Base-by-base conservation (phyloP, 2,329 filamentous ascomycete species). In the Fusarium tanahbumbuense region DNA sequence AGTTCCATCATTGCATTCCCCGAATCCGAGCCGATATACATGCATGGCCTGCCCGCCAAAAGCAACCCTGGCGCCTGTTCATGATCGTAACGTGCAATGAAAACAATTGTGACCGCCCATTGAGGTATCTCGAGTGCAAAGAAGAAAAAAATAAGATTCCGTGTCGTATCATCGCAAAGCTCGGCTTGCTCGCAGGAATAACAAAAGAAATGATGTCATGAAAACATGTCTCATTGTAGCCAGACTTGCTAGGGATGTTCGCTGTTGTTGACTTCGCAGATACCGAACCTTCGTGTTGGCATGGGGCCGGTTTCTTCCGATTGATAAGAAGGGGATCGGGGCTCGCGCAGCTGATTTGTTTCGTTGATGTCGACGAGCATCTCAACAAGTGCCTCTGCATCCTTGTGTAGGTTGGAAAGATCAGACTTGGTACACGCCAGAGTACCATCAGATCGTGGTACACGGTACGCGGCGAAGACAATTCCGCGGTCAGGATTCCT, bases 391-490 rank as follows among this genome's bases (percentile, higher is more conserved):
- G 81, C 80, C 75, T 87, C 84, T 5, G 85, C 86, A 66, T 88
- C 86, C 23, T 77, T 75, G 61, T 84, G 78, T 11, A 88, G 77
- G 20, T 79, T 78, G 11, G 80, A 80, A 4, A 88, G 81, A 68
- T 87, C 83, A 10, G 77, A 77, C 13, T 78, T 74, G 23, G 64
- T 72, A 32, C 78, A 78, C 59, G 76, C 74, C 42, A 78, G 77
- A 30, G 73, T 75, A 18, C 79, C 79, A 25, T 81, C 81, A 10
- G 74, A 75, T 44, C 79, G 78, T 18, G 84, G 83, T 65, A 84
- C 84, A 23, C 85, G 81, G 68, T 88, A 88, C 0, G 85, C 86
- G 1, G 86, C 86, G 57, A 88, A 88, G 8, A 88, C 83, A 60
- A 88, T 84, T 47, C 86, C 86, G 32, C 84, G 81, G 68, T 87